Conservation (phyloP, 225 moss, liverwort and hornwort species). For the Anthoceros angustus region DNA sequence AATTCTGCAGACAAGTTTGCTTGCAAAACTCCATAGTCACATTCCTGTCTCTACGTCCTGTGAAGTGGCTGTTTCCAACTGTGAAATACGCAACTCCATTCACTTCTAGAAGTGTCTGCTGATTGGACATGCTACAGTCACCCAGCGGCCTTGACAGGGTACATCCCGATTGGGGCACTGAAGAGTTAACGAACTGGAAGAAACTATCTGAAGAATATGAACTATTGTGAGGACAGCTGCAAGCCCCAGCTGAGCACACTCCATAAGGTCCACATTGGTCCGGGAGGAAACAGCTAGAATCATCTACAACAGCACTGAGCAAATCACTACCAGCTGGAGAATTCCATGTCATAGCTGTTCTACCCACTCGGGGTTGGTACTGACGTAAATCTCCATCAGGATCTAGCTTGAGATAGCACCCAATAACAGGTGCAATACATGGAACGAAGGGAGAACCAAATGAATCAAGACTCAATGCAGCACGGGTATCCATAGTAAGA, state of each 20-base stretch:
- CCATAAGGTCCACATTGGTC: conserved; percentile 2
- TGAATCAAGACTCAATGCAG: neutral
- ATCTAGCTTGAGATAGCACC: conserved; percentile 1
- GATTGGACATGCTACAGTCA: neutral
- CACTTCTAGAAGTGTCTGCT: neutral
- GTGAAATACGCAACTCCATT: conserved; percentile 4
- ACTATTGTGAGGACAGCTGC: conserved; percentile 6
- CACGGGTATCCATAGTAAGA: neutral
- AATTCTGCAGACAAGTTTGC: neutral
- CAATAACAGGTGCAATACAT: neutral
- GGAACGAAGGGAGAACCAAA: neutral
- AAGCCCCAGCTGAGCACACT: conserved; percentile 7
- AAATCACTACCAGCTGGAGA: neutral
- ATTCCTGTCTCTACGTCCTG: neutral
- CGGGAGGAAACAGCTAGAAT: conserved; percentile 2
- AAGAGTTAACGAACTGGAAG: neutral
- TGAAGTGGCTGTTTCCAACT: neutral
- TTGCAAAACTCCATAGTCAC: neutral
- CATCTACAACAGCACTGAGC: neutral
- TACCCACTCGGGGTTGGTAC: neutral
- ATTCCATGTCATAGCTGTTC: neutral
- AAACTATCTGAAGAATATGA: neutral
- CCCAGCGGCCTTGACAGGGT: neutral
- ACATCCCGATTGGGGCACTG: neutral
- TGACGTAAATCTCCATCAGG: conserved; percentile 1